Evolutionary conservation across 176 grass and related monocot species (phyloP).

Genomic region (Carex pumila): DNA sequence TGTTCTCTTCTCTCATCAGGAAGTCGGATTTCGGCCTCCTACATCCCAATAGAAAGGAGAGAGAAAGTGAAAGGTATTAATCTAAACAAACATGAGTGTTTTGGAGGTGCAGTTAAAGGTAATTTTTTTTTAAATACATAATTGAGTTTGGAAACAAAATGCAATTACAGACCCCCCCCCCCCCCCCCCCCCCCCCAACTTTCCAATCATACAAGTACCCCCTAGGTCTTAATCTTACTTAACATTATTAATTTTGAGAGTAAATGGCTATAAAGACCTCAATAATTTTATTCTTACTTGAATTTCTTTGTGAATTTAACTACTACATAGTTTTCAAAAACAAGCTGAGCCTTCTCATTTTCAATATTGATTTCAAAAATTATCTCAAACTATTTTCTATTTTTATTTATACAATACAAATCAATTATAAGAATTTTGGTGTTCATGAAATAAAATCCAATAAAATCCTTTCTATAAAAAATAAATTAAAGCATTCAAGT

Average conservation of each 20-base stretch:
- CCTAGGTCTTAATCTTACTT: background rate
- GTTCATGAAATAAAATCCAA: background rate
- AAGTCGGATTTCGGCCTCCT: conserved; percentile 41
- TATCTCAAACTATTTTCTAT: background rate
- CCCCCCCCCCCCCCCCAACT: background rate
- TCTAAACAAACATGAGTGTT: conserved; percentile 22
- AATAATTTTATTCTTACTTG: background rate
- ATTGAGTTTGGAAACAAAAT: background rate
- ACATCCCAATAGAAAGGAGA: conserved; percentile 39
- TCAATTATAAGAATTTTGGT: background rate
- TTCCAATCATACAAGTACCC: background rate
- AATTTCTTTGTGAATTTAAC: background rate
- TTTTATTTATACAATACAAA: background rate
- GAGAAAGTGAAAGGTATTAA: conserved; percentile 33
- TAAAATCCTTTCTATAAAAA: background rate
- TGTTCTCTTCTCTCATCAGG: conserved; percentile 41
- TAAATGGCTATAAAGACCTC: background rate
- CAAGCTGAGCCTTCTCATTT: background rate
- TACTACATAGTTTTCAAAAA: background rate
- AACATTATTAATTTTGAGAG: background rate
- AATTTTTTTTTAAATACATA: background rate
- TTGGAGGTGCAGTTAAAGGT: background rate
- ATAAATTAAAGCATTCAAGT: background rate
- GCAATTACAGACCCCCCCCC: background rate
- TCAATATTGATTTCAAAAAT: background rate